A percentile compares a stretch with the other conserved stretches of the same genome.
phyloP scores from a whole-genome alignment of 768 basidiomycete species.

The Rhizopogon salebrosus region DNA sequence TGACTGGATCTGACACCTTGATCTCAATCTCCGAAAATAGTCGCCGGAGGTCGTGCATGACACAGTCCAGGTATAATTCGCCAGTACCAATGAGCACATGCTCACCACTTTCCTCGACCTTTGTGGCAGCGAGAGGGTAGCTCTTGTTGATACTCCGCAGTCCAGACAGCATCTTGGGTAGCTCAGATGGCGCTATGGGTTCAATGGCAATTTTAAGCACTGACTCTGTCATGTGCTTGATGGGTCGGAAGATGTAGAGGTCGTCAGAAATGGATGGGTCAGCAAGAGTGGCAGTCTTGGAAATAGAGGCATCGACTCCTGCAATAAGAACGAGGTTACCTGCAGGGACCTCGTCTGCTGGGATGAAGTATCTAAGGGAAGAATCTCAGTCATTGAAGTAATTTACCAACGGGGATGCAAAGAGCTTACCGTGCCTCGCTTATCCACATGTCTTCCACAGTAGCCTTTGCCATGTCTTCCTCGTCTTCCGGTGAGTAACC shows the following conservation, averaged over 20 bases:
- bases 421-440: slow-evolving; percentile 74
- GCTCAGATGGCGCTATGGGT: slow-evolving; percentile 93
- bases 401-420: background rate
- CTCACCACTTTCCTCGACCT: slow-evolving; percentile 98
- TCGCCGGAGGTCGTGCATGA: slow-evolving; percentile 90
- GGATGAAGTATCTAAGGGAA: slow-evolving; percentile 74
- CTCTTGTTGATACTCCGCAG: slow-evolving; percentile 96
- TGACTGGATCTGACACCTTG: slow-evolving; percentile 98
- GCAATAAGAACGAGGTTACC: slow-evolving; percentile 92
- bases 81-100: slow-evolving; percentile 97
- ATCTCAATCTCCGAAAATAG: slow-evolving; percentile 98
- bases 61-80: slow-evolving; percentile 93
- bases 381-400: background rate
- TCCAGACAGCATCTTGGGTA: slow-evolving; percentile 98
- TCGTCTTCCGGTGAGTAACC: slow-evolving; percentile 99
- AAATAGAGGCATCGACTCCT: slow-evolving; percentile 90
- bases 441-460: slow-evolving; percentile 86
- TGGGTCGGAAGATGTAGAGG: slow-evolving; percentile 90
- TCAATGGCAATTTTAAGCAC: slow-evolving; percentile 98
- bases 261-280: slow-evolving; percentile 74
- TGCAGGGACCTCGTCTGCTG: slow-evolving; percentile 81
- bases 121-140: slow-evolving; percentile 89
- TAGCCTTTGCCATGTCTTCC: slow-evolving; percentile 90
- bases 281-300: slow-evolving; percentile 90
- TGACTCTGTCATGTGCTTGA: slow-evolving; percentile 95